Evolutionary conservation across 2,329 filamentous ascomycete species (phyloP).

Genomic region (Paracoccidioides brasiliensis): DNA sequence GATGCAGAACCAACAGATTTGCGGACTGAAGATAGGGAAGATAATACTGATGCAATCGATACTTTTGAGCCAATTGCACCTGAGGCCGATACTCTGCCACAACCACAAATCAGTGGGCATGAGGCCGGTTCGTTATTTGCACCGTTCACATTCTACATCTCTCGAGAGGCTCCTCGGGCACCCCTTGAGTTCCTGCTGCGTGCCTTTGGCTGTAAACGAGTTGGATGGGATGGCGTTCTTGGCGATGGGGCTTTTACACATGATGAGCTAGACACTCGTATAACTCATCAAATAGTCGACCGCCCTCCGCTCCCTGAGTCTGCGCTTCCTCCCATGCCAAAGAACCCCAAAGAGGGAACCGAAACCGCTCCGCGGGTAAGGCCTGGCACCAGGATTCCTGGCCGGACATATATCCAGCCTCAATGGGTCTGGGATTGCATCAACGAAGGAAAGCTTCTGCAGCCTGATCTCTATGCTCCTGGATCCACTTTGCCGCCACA

Average conservation of each 20-base stretch:
- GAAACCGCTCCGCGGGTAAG: slow-evolving; percentile 35
- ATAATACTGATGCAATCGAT: slow-evolving; percentile 57
- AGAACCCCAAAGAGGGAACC: slow-evolving; percentile 35
- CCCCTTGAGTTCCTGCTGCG: slow-evolving; percentile 86
- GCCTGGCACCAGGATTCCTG: slow-evolving; percentile 67
- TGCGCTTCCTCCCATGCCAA: slow-evolving; percentile 31
- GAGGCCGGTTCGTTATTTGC: slow-evolving; percentile 68
- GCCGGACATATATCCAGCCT: slow-evolving; percentile 83
- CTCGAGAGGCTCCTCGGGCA: slow-evolving; percentile 80
- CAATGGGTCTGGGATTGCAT: slow-evolving; percentile 98
- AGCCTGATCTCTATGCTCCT: slow-evolving; percentile 76
- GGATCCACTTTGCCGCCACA: slow-evolving; percentile 85
- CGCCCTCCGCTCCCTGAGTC: slow-evolving; percentile 59
- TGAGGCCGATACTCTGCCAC: slow-evolving; percentile 72
- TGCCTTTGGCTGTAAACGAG: slow-evolving; percentile 86
- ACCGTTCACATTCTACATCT: slow-evolving; percentile 81
- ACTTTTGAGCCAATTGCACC: slow-evolving; percentile 77
- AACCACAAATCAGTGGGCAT: slow-evolving; percentile 55
- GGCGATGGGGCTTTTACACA: slow-evolving; percentile 88
- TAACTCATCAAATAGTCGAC: slow-evolving; percentile 95
- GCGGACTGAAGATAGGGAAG: slow-evolving; percentile 29
- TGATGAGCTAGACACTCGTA: slow-evolving; percentile 71
- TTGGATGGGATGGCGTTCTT: slow-evolving; percentile 85
- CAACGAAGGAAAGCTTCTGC: slow-evolving; percentile 80
- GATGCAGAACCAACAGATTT: slow-evolving; percentile 33